These are phyloP conservation scores for Coccomyxa subellipsoidea DNA, from an alignment of 163 green algal species.

Conservation along the genomic window DNA sequence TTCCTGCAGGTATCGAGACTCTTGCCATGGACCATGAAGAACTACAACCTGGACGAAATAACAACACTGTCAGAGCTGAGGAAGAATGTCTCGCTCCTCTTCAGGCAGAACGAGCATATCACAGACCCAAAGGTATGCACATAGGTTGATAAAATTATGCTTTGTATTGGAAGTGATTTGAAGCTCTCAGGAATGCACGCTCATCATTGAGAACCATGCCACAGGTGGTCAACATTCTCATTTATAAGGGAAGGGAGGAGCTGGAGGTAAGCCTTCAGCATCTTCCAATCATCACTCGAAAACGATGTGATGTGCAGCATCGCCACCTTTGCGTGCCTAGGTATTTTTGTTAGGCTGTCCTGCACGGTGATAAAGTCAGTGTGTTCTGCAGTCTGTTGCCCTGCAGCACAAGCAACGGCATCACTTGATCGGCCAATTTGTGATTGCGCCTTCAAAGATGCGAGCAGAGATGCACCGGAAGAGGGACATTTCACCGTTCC, in stretches of 20 bases:
- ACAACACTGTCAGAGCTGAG: slow-evolving; percentile 60
- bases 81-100: slow-evolving; percentile 60
- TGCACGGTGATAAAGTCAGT: background rate
- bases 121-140: slow-evolving; percentile 47
- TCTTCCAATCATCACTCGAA: background rate
- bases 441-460: background rate
- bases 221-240: slow-evolving; percentile 74
- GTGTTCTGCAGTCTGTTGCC: slow-evolving; percentile 3
- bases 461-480: background rate
- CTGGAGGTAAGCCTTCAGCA: slow-evolving; percentile 48
- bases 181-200: background rate
- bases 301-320: too few relatives aligned
- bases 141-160: background rate
- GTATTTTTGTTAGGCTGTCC: background rate
- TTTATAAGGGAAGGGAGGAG: slow-evolving; percentile 87
- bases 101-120: slow-evolving; percentile 63
- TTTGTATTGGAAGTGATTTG: background rate
- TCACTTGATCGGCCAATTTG: slow-evolving; percentile 48
- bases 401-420: slow-evolving; percentile 87
- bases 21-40: slow-evolving; percentile 69
- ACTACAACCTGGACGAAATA: slow-evolving; percentile 80
- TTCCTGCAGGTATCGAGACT: slow-evolving; percentile 76
- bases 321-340: background rate
- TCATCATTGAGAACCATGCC: background rate
- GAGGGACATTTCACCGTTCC: background rate